Base-by-base conservation (phyloP, 1,284 basidiomycete species). In the Ustilago curta region DNA sequence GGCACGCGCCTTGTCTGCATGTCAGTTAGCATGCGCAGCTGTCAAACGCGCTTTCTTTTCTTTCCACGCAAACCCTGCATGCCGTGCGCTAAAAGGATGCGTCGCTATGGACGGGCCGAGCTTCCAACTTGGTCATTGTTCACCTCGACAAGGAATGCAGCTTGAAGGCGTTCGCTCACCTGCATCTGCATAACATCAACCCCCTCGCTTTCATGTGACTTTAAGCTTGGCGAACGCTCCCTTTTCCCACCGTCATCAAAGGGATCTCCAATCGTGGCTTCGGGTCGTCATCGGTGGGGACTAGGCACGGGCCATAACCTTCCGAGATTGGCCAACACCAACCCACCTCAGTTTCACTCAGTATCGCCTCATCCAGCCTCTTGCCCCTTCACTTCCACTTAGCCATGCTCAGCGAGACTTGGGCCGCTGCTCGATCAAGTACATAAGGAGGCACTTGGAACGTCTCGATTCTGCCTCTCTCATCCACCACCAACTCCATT, bases 41-140 rank as follows among this genome's bases (percentile, higher is more conserved):
- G 47, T 48, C 47, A 31, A 48, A 48, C 47, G 31, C 27, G n/a
- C 7, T 12, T 35, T 11, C 14, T 16, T 37, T 37, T 37, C 14
- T 16, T 37, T 37, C 35, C 35, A 37, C 16, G 35, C 35, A 37
- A 8, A 37, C 35, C 35, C 35, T 37, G 35, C 35, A 37, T 37
- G 14, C 14, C 35, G 14, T 37, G 12, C 35, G 12, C 4, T 27
- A 27, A 37, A 37, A 16, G 16, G 35, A 16, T 37, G 25, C 23
- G 23, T 48, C 47, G 47, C 47, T 48, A 31, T 31, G 29, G 29
- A 48, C 47, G 47, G 47, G 47, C 47, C 47, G 47, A 48, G 47
- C 47, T 37, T 37, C 14, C 14, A 14, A 27, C 9, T 8, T 18
- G 40, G 7, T 21, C 4, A 8, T 21, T 8, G 12, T 19, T 8